Base-by-base conservation (phyloP, 2,329 filamentous ascomycete species). In the Emmonsiellopsis sp. region DNA sequence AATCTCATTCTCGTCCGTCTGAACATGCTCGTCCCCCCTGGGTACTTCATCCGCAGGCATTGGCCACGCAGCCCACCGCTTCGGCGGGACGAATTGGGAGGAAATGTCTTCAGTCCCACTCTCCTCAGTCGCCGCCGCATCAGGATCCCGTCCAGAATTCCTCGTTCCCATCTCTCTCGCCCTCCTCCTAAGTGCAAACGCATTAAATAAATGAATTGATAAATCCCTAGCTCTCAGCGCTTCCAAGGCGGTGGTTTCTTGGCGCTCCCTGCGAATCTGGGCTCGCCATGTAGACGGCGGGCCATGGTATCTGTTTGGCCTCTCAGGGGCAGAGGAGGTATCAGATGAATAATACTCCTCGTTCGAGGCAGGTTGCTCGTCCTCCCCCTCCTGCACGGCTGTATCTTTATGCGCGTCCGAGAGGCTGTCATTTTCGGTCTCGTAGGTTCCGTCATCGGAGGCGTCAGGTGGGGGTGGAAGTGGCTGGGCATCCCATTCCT, bases 211-310 rank as follows among this genome's bases (percentile, higher is more conserved):
- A 70, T 95, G 91, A 44, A 84, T 71, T 0, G 81, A 76, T 9
- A 96, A 72, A 64, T 96, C 85, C 51, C 78, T 74, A 40, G 85
- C 80, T 37, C 81, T 76, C 13, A 83, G 65, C 45, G 81, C 77
- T 54, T 85, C 79, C 53, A 95, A 73, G 6, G 84, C 83, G 5
- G 77, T 72, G 54, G 79, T 79, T 2, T 87, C 76, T 6, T 77
- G 75, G 53, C 91, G 80, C 69, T 97, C 93, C 68, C 93, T 86
- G 57, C 86, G 83, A 13, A 87, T 94, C 86, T 95, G 93, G 68
- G 92, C 88, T 57, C 80, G 77, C 88, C 90, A 95, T 59, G 84
- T 85, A 36, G 78, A 79, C 13, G 78, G 69, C 1, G 78, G 70
- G 1, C 89, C 88, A n/a, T 68, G 74, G 77, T 86, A 94, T 56